Base-by-base conservation (phyloP, 2,329 filamentous ascomycete genomes). In the Ascochyta koolunga region DNA sequence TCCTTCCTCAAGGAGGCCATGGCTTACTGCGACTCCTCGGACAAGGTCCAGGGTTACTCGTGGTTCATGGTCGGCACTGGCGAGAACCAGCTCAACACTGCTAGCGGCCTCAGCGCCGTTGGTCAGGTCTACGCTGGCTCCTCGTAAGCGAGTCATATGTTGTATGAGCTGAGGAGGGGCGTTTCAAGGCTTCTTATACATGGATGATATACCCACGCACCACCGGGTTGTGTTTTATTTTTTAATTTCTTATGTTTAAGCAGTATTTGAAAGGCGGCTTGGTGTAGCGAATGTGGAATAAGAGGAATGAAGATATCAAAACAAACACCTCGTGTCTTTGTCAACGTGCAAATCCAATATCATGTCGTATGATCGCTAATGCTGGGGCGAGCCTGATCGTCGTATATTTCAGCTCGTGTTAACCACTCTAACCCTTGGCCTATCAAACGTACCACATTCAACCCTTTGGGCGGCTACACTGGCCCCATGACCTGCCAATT, bases 1-100 rank as follows among this genome's bases (percentile, higher is more conserved):
- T 56, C 54, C 31, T 76, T 76, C 67, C 63, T 76, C 59, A 67
- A 70, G 66, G 54, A 64, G 21, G 67, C 64, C 15, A 65, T 73
- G 56, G 59, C 55, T 2, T 76, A 71, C 65, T 60, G 75, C 49
- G 74, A 76, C 44, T 55, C 48, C 44, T 55, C 60, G 16, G 55
- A 62, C 36, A 58, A 58, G 10, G 72, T 75, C 37, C 54, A 68
- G 46, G 68, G 73, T 16, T 76, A 76, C 64, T 61, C 73, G 0
- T 76, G 69, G 59, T 76, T 76, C 62, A 73, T 73, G 64, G 71
- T 72, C 29, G 70, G 69, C 46, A 60, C 41, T 21, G 67, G 67
- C 18, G 62, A 65, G 60, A 63, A 68, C 58, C 62, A 68, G 66
- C 66, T 71, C 43, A 68, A 68, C 61, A 35, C 35, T 38, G 47